These are phyloP conservation scores for Abrus precatorius DNA, from an alignment of 306 rosid genomes.

Conservation along the genomic window DNA sequence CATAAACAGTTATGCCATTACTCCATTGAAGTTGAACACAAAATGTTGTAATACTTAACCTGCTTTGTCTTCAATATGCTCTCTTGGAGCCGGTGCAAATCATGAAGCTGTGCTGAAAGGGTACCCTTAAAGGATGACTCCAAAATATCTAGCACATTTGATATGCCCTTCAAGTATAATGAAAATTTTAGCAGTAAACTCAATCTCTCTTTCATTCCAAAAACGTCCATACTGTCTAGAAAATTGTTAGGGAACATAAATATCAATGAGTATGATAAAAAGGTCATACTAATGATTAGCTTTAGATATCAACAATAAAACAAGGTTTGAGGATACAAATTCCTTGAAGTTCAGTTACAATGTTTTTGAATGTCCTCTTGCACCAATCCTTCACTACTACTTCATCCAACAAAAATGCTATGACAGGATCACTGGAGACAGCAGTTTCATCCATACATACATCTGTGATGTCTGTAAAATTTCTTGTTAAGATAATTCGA, in stretches of 20 bases:
- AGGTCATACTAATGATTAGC: constrained; percentile 19
- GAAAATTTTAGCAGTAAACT: constrained; percentile 75
- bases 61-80: constrained; percentile 85
- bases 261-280: constrained; percentile 3
- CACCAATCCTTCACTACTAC: constrained; percentile 99
- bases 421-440: constrained; percentile 95
- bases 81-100: constrained; percentile 85
- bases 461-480: constrained; percentile 87
- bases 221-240: constrained; percentile 73
- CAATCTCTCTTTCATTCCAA: constrained; percentile 65
- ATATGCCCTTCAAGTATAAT: constrained; percentile 75
- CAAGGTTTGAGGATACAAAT: constrained; percentile 80
- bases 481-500: constrained; percentile 67
- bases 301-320: constrained; percentile 43
- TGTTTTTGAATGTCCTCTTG: constrained; percentile 79
- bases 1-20: constrained; percentile 13
- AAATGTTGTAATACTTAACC: constrained; percentile 62
- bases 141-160: constrained; percentile 90
- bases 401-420: constrained; percentile 99
- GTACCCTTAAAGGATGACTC: constrained; percentile 88
- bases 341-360: constrained; percentile 73
- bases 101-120: constrained; percentile 86
- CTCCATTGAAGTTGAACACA: constrained; percentile 29
- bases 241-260: constrained; percentile 54
- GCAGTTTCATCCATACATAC: constrained; percentile 99